A percentile compares a stretch with the other conserved stretches of the same genome.
These are phyloP conservation scores for Novymonas esmeraldas DNA, from an alignment of 208 protist genomes.

Conservation along the genomic window DNA sequence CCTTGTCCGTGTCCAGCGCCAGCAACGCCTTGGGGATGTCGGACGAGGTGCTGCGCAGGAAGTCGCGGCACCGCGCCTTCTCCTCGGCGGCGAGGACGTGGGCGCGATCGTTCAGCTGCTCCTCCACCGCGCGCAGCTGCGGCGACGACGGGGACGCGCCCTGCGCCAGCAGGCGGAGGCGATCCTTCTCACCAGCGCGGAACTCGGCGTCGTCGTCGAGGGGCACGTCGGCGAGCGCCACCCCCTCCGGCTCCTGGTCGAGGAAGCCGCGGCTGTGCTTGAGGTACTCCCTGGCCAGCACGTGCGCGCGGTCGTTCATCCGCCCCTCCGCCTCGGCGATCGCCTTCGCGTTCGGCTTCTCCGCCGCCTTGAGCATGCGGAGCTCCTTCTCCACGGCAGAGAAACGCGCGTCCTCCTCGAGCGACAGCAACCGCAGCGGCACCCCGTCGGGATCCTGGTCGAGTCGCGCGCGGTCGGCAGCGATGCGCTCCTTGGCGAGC, in stretches of 20 bases:
- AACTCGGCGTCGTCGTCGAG: conserved; percentile 62
- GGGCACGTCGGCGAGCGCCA: conserved; percentile 59
- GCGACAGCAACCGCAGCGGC: conserved; percentile 55
- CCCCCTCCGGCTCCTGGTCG: conserved; percentile 69
- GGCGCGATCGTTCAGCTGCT: conserved; percentile 63
- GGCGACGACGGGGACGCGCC: conserved; percentile 32
- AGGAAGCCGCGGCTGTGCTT: conserved; percentile 59
- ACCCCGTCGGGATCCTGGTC: conserved; percentile 66
- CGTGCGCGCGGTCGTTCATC: conserved; percentile 59
- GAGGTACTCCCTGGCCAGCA: conserved; percentile 64
- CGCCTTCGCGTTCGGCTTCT: conserved; percentile 30
- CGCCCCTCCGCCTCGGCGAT: conserved; percentile 42
- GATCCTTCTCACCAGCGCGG: conserved; percentile 42
- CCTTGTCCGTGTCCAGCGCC: conserved; percentile 46
- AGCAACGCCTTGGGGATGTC: conserved; percentile 57
- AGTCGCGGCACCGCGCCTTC: conserved; percentile 51
- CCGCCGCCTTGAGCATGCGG: conserved; percentile 41
- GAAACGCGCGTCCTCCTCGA: conserved; percentile 70
- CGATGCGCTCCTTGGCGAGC: conserved; percentile 58
- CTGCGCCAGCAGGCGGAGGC: conserved; percentile 36
- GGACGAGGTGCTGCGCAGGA: conserved; percentile 49
- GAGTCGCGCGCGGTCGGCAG: conserved; percentile 55
- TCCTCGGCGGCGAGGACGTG: conserved; percentile 55
- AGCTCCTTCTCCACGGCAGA: conserved; percentile 60
- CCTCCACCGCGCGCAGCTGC: conserved; percentile 45